These are phyloP conservation scores for Umbellularia californica DNA, from an alignment of 164 flowering plant species.

Conservation along the genomic window DNA sequence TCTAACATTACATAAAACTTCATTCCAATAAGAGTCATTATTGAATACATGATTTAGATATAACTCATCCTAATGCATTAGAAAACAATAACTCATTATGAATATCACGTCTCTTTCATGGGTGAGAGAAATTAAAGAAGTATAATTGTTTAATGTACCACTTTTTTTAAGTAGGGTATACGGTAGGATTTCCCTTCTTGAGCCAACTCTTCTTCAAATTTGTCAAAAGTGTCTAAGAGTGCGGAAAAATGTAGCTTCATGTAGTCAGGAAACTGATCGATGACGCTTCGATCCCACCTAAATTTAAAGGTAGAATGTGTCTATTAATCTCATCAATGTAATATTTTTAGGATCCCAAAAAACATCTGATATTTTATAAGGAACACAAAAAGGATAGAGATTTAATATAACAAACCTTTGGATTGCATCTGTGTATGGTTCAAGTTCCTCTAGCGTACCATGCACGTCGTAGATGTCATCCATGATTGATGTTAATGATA, in stretches of 20 bases:
- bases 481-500: neutral
- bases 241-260: neutral
- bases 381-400: neutral
- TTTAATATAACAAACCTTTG: neutral
- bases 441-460: constrained; percentile 11
- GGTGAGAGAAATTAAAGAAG: too few relatives aligned
- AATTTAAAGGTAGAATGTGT: too few relatives aligned
- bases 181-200: neutral
- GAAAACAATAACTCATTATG: too few relatives aligned
- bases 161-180: neutral
- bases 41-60: too few relatives aligned
- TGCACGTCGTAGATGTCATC: constrained; percentile 14
- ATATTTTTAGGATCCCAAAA: neutral
- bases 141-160: too few relatives aligned
- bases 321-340: neutral
- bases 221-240: neutral
- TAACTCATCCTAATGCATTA: too few relatives aligned
- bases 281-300: neutral
- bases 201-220: neutral
- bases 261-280: neutral
- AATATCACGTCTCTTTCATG: too few relatives aligned
- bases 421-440: constrained; percentile 7
- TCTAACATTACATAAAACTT: too few relatives aligned
- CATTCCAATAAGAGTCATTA: too few relatives aligned
- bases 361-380: neutral